Percentiles rank a stretch among this genome's conserved stretches.
Conservation (phyloP, 2,329 filamentous ascomycete genomes). For the Neonectria sp. region DNA sequence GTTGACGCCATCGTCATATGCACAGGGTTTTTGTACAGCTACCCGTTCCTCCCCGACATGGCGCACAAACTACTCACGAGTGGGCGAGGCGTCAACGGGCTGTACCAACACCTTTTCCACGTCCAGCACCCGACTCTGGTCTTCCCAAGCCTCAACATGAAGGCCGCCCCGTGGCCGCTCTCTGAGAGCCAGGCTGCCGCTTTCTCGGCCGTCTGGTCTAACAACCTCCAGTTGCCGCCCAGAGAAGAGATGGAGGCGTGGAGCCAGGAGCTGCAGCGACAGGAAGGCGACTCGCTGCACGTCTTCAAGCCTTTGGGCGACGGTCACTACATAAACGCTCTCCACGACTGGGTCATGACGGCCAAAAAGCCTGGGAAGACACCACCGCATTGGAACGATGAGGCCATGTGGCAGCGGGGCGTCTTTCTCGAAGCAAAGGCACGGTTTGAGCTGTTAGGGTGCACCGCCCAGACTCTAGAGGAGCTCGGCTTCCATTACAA, state of each 20-base stretch:
- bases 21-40: conserved; percentile 90
- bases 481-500: conserved; percentile 80
- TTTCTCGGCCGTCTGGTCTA: conserved; percentile 83
- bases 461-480: conserved; percentile 74
- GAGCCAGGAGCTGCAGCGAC: conserved; percentile 74
- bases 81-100: conserved; percentile 78
- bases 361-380: conserved; percentile 72
- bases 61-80: conserved; percentile 71
- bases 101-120: conserved; percentile 87
- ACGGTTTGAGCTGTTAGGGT: conserved; percentile 77
- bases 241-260: conserved; percentile 76
- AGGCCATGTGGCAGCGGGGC: conserved; percentile 80
- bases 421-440: conserved; percentile 79
- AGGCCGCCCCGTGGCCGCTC: conserved; percentile 89
- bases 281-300: conserved; percentile 53
- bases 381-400: conserved; percentile 80
- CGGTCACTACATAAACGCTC: conserved; percentile 77
- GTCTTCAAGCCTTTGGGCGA: conserved; percentile 62
- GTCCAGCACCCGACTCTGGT: conserved; percentile 82
- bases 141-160: conserved; percentile 83
- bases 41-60: conserved; percentile 76
- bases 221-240: conserved; percentile 76
- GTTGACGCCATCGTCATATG: conserved; percentile 88
- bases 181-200: conserved; percentile 85
- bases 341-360: conserved; percentile 73